Base-by-base conservation (phyloP, 345 rosid genomes). In the Arabis hirsuta region DNA sequence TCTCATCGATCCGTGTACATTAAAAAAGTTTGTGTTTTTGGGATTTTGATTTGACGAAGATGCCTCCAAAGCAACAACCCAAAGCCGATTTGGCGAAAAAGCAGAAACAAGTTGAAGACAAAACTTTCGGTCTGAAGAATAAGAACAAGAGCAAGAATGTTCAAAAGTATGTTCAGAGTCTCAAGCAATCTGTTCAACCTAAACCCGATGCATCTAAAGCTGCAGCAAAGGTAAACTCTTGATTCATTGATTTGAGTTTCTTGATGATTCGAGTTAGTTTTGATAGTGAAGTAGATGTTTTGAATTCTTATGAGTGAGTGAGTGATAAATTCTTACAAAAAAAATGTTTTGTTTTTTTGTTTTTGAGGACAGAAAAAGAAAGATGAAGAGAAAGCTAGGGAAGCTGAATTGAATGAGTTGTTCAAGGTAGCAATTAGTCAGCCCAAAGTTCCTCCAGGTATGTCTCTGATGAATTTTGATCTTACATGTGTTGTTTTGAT, bases 141-240 rank as follows among this genome's bases (percentile, higher is more conserved):
- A 93, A 93, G 81, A 93, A 89, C 79, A 93, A 90, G 87, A 90
- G 96, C 76, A 93, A 93, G 78, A 93, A 84, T 73, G 98, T 93
- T 57, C 98, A 93, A 73, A 90, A 93, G 72, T 93, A 93, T 51
- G 96, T 93, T 31, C 98, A 93, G 77, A 82, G 53, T 70, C 94
- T 93, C 79, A 78, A 93, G 70, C 96, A 87, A 77, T 59, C 85
- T 59, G 97, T 84, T 4, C 93, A 89, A 83, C 91, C 96, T 63
- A 89, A 90, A 73, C 81, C 80, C 48, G 99, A 91, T 78, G 55
- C 84, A 0, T 34, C 83, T 47, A 90, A 91, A 81, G 12, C 62
- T 73, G 90, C 94, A 34, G 89, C 88, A 24, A 91, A 95, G 96
- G 99, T 95, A 32, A 11, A 13, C 54, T 0, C 0, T 34, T 63